These are phyloP conservation scores for Chaetothyriales sp. DNA, from an alignment of 2,329 filamentous ascomycete species.

Conservation along the genomic window DNA sequence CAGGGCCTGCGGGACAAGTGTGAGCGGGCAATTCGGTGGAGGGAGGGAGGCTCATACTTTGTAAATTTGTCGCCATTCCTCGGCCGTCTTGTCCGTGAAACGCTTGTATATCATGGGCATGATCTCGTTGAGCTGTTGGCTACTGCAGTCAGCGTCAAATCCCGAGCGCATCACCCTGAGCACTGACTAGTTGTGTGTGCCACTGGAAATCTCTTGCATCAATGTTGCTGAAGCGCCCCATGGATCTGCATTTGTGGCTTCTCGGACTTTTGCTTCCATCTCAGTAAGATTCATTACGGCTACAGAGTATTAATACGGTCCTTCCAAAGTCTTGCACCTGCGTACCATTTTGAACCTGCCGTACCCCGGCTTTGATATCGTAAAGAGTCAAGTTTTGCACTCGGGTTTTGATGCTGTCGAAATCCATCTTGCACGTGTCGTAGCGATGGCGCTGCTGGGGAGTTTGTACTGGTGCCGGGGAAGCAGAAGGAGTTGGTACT, in stretches of 20 bases:
- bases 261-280: slow-evolving; percentile 70
- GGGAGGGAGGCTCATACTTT: slow-evolving; percentile 46
- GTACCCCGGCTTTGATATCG: slow-evolving; percentile 85
- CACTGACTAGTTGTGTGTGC: slow-evolving; percentile 94
- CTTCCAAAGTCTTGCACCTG: background rate
- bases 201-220: slow-evolving; percentile 98
- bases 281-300: slow-evolving; percentile 98
- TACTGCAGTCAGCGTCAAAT: slow-evolving; percentile 26
- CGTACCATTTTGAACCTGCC: slow-evolving; percentile 93
- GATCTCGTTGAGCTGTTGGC: slow-evolving; percentile 93
- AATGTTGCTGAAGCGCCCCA: slow-evolving; percentile 75
- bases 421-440: slow-evolving; percentile 51
- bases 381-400: slow-evolving; percentile 88
- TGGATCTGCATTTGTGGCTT: slow-evolving; percentile 97
- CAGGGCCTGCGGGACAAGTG: slow-evolving; percentile 40
- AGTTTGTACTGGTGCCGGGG: background rate
- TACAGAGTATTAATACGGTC: slow-evolving; percentile 26
- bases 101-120: slow-evolving; percentile 99
- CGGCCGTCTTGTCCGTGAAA: slow-evolving; percentile 94
- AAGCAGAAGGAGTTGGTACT: background rate
- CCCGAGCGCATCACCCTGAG: background rate
- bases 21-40: slow-evolving; percentile 2
- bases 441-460: background rate
- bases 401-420: slow-evolving; percentile 69
- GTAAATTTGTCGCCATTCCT: slow-evolving; percentile 99